Evolutionary conservation across 2,329 filamentous ascomycete genomes (phyloP), one percentile per base, ranked within the genome.

Genomic region (Penicillium olsonii): DNA sequence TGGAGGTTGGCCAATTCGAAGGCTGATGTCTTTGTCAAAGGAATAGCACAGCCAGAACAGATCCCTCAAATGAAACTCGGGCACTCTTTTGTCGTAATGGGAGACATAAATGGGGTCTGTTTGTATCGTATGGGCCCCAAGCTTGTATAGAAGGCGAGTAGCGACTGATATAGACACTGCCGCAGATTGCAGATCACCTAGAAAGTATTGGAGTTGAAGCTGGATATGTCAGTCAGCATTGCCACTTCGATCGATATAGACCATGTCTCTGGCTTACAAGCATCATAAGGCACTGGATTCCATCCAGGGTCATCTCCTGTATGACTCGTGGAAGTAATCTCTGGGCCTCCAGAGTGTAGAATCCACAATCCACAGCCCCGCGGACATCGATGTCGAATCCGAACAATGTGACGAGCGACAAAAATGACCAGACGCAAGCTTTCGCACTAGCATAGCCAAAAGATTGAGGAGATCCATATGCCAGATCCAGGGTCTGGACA

Each of bases 11-110:
- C 35, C 54, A 0, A 41, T 57, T 8, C 54, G 38, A 1, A 59
- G 18, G 29, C 45, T 57, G 3, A 57, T 42, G 33, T 59, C 56
- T 17, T 59, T 55, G 38, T 57, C 56, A n/a, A 57, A 49, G 2
- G 55, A 51, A 22, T 55, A 59, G 27, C 48, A 55, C 1, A 55
- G 27, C 56, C 56, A 59, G 34, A 59, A 59, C 4, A 59, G 50
- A 44, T 52, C 48, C 1, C 56, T 49, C 20, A 55, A 15, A 5
- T 55, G 52, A n/a, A 26, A 55, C 8, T 15, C 33, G 5, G 27
- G 18, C 1, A 29, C 20, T 4, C 9, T 17, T 22, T 42, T 42
- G 17, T 42, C 18, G n/a, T 42, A 42, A n/a, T 26, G 39, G 19
- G 4, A n/a, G n/a, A n/a, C n/a, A n/a, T n/a, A 29, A 29, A 11